phyloP scores from a whole-genome alignment of 2,329 filamentous ascomycete species.

The Leptosphaerulina australis region DNA sequence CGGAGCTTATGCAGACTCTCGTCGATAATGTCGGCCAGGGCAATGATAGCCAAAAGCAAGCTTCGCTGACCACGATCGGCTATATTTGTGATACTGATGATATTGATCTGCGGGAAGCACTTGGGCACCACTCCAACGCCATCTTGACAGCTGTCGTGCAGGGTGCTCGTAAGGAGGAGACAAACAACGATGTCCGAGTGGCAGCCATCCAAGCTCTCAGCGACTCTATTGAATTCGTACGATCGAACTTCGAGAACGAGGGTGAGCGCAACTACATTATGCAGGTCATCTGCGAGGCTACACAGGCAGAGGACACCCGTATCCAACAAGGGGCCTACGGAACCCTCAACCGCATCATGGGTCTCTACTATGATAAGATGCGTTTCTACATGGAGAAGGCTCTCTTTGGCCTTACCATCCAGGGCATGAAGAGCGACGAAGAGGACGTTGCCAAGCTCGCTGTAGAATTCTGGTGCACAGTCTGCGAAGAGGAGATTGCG shows the following conservation, averaged over 20 bases:
- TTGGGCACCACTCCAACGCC: constrained; percentile 86
- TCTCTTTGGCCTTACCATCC: constrained; percentile 92
- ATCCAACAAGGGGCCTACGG: constrained; percentile 97
- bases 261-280: constrained; percentile 99
- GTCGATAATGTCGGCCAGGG: constrained; percentile 93
- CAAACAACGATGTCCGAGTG: constrained; percentile 86
- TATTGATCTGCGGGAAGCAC: constrained; percentile 80
- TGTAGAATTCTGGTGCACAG: constrained; percentile 99
- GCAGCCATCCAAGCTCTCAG: constrained; percentile 93
- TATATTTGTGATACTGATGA: constrained; percentile 98
- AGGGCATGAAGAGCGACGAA: constrained; percentile 97
- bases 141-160: constrained; percentile 98
- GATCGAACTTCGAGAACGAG: constrained; percentile 98
- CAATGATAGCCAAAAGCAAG: constrained; percentile 86
- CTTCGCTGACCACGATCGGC: constrained; percentile 93
- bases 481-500: constrained; percentile 96
- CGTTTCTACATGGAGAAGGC: constrained; percentile 99
- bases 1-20: constrained; percentile 83
- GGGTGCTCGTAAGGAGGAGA: constrained; percentile 94
- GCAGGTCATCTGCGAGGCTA: constrained; percentile 99
- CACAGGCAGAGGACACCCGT: constrained; percentile 85
- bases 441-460: constrained; percentile 98
- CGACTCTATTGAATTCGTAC: constrained; percentile 96
- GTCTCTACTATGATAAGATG: constrained; percentile 99
- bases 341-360: constrained; percentile 98